Percentiles rank a stretch among this genome's conserved stretches.
Conservation (phyloP, 352 stramenopile species). For the Phytophthora multivora region DNA sequence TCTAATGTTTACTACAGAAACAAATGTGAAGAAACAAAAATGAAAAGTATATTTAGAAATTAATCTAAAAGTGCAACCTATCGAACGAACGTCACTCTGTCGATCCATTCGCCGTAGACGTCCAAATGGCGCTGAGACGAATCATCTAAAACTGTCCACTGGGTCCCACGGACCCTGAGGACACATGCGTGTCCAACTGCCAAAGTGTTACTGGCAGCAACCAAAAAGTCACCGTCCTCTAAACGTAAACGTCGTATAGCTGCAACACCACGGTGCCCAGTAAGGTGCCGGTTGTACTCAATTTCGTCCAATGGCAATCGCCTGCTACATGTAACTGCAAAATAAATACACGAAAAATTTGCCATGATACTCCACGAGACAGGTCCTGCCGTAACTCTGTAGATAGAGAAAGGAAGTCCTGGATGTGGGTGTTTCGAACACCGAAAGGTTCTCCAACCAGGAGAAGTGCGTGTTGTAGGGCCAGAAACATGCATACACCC, state of each 20-base stretch:
- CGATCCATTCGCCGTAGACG: conserved; percentile 7
- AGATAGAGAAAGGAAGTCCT: not conserved
- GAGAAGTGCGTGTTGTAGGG: not conserved
- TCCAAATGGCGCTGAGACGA: not conserved
- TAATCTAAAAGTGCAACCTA: conserved; percentile 6
- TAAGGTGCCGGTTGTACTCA: conserved; percentile 3
- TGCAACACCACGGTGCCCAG: conserved; percentile 3
- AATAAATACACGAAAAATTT: conserved; percentile 1
- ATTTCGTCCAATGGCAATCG: not conserved
- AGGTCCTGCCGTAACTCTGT: not conserved
- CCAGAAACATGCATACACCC: conserved; percentile 2
- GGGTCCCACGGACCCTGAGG: not conserved
- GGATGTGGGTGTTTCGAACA: not conserved
- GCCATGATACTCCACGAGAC: conserved; percentile 7
- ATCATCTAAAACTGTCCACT: not conserved
- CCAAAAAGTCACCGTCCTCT: conserved; percentile 7
- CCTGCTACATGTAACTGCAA: not conserved
- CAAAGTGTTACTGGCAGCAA: conserved; percentile 10
- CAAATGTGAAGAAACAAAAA: not conserved
- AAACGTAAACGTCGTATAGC: not conserved
- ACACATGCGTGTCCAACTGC: conserved; percentile 4
- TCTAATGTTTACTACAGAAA: too few species aligned
- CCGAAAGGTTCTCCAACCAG: not conserved
- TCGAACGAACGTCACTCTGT: conserved; percentile 8
- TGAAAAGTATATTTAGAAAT: conserved; percentile 1